Evolutionary conservation across 257 asterid species (phyloP).

Genomic region (Cruciata laevipes): DNA sequence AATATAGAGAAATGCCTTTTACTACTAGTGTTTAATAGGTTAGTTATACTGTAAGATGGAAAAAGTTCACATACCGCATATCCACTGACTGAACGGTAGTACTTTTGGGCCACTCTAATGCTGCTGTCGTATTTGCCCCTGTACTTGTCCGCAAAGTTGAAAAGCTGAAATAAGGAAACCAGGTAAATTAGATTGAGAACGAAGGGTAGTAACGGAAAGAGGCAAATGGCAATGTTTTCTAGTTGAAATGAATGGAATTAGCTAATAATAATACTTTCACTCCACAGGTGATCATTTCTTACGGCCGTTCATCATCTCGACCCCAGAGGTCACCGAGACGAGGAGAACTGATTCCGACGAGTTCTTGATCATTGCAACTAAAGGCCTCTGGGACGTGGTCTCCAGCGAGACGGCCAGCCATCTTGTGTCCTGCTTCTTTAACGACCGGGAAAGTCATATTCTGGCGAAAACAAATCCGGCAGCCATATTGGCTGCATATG

Average conservation of each 20-base stretch:
- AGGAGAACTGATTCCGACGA: constrained; percentile 39
- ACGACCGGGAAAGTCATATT: too few species aligned
- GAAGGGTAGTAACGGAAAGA: neutral
- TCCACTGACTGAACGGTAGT: constrained; percentile 95
- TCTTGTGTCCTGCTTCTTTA: too few species aligned
- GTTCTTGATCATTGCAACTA: constrained; percentile 47
- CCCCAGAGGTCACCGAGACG: too few species aligned
- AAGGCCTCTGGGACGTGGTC: constrained; percentile 63
- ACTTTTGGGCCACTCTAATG: constrained; percentile 80
- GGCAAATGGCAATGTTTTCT: neutral
- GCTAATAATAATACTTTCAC: too few species aligned
- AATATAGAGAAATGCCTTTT: neutral
- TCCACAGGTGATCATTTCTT: too few species aligned
- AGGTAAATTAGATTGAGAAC: neutral
- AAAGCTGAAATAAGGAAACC: constrained; percentile 47
- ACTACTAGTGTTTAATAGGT: too few species aligned
- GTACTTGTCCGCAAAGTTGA: constrained; percentile 88
- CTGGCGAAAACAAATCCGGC: too few species aligned
- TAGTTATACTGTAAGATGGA: neutral
- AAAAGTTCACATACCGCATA: constrained; percentile 61
- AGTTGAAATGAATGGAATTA: too few species aligned
- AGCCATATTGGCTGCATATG: too few species aligned
- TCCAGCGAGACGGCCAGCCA: constrained; percentile 34
- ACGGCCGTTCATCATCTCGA: too few species aligned
- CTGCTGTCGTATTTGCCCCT: constrained; percentile 94